Base-by-base conservation (phyloP, 352 stramenopile species). In the Pythium oligandrum region DNA sequence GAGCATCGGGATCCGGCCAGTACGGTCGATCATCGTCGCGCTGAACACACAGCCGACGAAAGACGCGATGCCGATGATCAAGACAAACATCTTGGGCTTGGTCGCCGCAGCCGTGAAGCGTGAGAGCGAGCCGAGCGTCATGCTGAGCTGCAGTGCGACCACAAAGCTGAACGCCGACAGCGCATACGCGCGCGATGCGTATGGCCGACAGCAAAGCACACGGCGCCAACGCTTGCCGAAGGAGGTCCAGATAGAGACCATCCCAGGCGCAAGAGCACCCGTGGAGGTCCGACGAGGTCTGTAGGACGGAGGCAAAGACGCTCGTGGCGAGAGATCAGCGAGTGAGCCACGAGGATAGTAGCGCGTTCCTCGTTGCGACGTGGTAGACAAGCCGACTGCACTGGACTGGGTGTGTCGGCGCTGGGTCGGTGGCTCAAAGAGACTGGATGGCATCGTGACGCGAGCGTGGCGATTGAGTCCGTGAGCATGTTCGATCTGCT, bases 401-500 rank as follows among this genome's bases (percentile, higher is more conserved):
- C 17, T 26, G 17, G 17, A 26, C 17, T 26, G 17, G 17, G 17
- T 26, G 17, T 26, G 17, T 26, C 17, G 68, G 30, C 53, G 62
- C 3, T 54, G 40, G 0, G 61, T 56, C 0, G 73, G 78, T 5
- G 75, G 78, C 33, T 75, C 70, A 39, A 82, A 86, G 32, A 88
- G 55, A 61, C 73, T 88, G 33, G 75, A 75, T 5, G 78, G 75
- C 11, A 88, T 63, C 0, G 75, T 74, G 38, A 85, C 60, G 49
- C 73, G 68, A 3, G 65, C 71, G 48, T 83, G 68, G 17, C 75
- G 63, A 40, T 69, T 59, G 43, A 89, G 80, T 6, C 78, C 81
- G 51, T 90, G 79, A 0, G 70, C 67, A 6, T 47, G 59, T 52
- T 92, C 81, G 55, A 92, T 85, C 38, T 60, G 63, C 26, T 77